phyloP scores from a whole-genome alignment of 805 yeast species.

The Kuraishia floccosa region DNA sequence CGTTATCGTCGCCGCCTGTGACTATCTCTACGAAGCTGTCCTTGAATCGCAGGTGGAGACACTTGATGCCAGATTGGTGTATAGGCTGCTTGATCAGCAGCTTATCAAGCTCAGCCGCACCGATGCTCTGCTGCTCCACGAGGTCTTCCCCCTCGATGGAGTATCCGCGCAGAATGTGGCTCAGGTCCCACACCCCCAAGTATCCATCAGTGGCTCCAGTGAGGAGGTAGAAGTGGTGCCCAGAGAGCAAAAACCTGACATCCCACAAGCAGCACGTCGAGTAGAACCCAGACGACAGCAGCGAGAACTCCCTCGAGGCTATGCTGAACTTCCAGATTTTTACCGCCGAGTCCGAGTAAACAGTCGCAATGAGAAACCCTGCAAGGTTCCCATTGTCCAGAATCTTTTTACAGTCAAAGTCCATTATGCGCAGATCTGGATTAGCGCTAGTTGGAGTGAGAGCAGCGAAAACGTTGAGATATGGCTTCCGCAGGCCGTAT shows the following conservation, averaged over 20 bases:
- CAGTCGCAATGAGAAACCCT: slow-evolving; percentile 52
- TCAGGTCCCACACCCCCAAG: slow-evolving; percentile 48
- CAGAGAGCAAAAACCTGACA: slow-evolving; percentile 30
- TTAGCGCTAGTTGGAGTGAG: slow-evolving; percentile 44
- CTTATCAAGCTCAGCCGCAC: slow-evolving; percentile 9
- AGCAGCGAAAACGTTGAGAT: slow-evolving; percentile 35
- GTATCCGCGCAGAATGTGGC: slow-evolving; percentile 7
- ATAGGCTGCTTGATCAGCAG: slow-evolving; percentile 33
- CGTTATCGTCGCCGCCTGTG: slow-evolving; percentile 94
- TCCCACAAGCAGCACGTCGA: slow-evolving; percentile 70
- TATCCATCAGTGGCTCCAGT: slow-evolving; percentile 81
- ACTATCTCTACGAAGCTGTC: slow-evolving; percentile 21
- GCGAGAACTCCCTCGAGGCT: slow-evolving; percentile 22
- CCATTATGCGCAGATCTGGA: slow-evolving; percentile 90
- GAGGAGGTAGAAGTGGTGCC: slow-evolving; percentile 23
- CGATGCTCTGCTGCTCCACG: neutral
- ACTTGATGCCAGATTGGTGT: slow-evolving; percentile 82
- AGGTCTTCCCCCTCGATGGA: neutral
- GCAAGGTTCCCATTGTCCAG: slow-evolving; percentile 10
- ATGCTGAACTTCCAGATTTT: slow-evolving; percentile 48
- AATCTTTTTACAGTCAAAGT: slow-evolving; percentile 43
- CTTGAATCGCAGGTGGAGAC: slow-evolving; percentile 24
- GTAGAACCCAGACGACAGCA: slow-evolving; percentile 40
- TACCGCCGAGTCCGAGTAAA: slow-evolving; percentile 77
- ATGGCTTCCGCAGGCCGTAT: slow-evolving; percentile 22